Conservation (phyloP, 805 yeast species). For the Phaffomyces antillensis region DNA sequence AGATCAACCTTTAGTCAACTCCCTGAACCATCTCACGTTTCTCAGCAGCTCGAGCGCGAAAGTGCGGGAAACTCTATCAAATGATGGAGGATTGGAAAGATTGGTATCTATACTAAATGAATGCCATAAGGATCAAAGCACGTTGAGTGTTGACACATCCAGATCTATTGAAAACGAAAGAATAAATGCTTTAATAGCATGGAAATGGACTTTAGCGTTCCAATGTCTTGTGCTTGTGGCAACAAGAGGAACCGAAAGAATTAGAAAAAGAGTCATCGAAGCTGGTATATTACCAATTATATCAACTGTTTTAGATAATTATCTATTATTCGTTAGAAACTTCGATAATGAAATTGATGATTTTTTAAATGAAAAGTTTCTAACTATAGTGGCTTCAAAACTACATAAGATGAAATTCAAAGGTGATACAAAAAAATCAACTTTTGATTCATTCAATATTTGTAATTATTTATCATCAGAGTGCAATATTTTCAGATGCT, state of each 20-base stretch:
- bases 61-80: slow-evolving; percentile 82
- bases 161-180: slow-evolving; percentile 27
- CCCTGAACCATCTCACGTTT: slow-evolving; percentile 83
- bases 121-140: slow-evolving; percentile 32
- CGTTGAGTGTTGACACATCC: neutral
- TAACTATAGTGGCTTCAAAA: slow-evolving; percentile 10
- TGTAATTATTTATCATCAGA: neutral
- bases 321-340: slow-evolving; percentile 36
- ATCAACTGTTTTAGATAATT: slow-evolving; percentile 89
- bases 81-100: slow-evolving; percentile 89
- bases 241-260: slow-evolving; percentile 84
- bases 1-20: slow-evolving; percentile 84
- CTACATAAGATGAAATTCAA: slow-evolving; percentile 2
- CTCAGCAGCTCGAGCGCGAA: slow-evolving; percentile 79
- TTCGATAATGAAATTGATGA: slow-evolving; percentile 23
- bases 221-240: slow-evolving; percentile 90
- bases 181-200: slow-evolving; percentile 55
- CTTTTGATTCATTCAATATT: slow-evolving; percentile 2
- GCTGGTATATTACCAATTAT: slow-evolving; percentile 89
- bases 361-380: slow-evolving; percentile 11
- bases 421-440: neutral
- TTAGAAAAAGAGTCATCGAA: slow-evolving; percentile 78
- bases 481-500: neutral
- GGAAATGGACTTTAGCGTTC: slow-evolving; percentile 96
- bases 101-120: slow-evolving; percentile 79